Evolutionary conservation across 208 protist species (phyloP).

Genomic region (Leishmania tropica): DNA sequence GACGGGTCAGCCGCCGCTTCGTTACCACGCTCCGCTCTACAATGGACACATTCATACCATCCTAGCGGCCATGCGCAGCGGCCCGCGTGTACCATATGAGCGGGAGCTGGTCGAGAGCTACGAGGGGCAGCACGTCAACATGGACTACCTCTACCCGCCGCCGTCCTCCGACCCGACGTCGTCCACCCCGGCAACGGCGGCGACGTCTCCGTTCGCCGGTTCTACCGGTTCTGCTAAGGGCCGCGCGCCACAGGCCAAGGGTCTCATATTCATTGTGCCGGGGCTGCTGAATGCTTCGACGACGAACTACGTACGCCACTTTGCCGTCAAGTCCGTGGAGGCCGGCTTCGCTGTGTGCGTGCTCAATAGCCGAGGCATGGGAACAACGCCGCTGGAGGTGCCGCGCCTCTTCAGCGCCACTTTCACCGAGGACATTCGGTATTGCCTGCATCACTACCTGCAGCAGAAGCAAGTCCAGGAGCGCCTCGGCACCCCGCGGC

Average conservation of each 20-base stretch:
- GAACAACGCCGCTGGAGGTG: conserved; percentile 50
- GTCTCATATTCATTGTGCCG: conserved; percentile 61
- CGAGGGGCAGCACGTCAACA: conserved; percentile 47
- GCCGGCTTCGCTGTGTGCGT: conserved; percentile 36
- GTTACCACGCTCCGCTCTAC: conserved; percentile 58
- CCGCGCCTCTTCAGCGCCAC: conserved; percentile 52
- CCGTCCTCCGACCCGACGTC: not conserved
- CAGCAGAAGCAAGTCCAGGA: conserved; percentile 30
- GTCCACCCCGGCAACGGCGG: not conserved
- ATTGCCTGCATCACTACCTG: conserved; percentile 35
- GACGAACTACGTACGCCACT: conserved; percentile 50
- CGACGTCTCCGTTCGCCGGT: not conserved
- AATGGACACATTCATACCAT: conserved; percentile 56
- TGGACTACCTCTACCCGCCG: conserved; percentile 46
- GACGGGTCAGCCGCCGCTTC: conserved; percentile 13
- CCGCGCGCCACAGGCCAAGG: conserved; percentile 21
- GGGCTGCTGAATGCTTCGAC: conserved; percentile 52
- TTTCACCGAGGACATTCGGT: conserved; percentile 57
- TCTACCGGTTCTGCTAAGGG: not conserved
- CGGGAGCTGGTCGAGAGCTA: conserved; percentile 37
- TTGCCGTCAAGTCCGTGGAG: conserved; percentile 12
- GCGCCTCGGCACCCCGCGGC: conserved; percentile 23
- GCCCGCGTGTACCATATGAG: conserved; percentile 26
- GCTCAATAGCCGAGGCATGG: conserved; percentile 59
- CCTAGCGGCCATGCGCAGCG: conserved; percentile 31